These are phyloP conservation scores for Limnanthes douglasii DNA, from an alignment of 345 rosid species.

Conservation along the genomic window DNA sequence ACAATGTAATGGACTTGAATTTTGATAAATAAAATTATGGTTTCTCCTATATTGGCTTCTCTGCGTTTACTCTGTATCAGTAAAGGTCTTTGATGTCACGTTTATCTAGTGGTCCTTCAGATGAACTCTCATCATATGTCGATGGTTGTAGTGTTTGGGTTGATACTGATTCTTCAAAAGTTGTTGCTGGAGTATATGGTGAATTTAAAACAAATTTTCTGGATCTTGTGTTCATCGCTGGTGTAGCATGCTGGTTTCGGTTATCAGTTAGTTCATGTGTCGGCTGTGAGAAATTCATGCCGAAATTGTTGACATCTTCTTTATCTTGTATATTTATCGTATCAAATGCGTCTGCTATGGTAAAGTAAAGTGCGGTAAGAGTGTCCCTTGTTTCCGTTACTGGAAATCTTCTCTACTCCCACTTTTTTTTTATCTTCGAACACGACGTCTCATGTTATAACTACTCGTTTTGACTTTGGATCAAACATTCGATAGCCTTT, in stretches of 20 bases:
- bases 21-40: no score
- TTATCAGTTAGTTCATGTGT: background rate
- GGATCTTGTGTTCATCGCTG: background rate
- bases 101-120: background rate
- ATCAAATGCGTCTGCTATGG: no score
- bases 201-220: no score
- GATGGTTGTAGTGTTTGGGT: background rate
- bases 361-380: background rate
- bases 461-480: background rate
- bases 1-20: no score
- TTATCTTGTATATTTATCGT: background rate
- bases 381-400: background rate
- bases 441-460: background rate
- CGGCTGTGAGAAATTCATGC: no score
- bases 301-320: background rate
- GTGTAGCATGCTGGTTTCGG: background rate
- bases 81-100: background rate
- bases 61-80: no score
- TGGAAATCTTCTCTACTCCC: background rate
- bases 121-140: background rate
- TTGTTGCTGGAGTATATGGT: no score
- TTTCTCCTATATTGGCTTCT: no score
- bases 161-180: background rate
- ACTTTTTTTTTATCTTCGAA: background rate
- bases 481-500: background rate